Evolutionary conservation across 345 rosid genomes (phyloP), one percentile per base, ranked within the genome.

Genomic region (Rhodomyrtus tomentosa): DNA sequence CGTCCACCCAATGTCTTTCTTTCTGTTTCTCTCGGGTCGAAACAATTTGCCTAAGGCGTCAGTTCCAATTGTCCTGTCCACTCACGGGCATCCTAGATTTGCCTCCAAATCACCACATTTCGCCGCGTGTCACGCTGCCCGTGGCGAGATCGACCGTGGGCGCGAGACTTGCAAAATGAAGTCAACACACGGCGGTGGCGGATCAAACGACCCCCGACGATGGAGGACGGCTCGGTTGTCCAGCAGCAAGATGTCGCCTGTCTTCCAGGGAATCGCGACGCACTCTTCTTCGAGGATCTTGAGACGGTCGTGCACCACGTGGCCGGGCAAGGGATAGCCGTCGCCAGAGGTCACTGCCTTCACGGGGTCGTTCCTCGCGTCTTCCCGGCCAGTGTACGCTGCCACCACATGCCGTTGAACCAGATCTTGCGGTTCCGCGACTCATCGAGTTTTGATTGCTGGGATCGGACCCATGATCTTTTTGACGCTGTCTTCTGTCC

Each of bases 321-420:
- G 89, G 4, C 87, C 88, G 0, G 98, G 98, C 91, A 94, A 89
- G 18, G 94, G 92, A 48, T 86, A 80, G 7, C 98, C 98, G 38
- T 94, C 91, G 22, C 98, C 98, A 15, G 93, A 94, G 6, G 92
- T 92, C 55, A 94, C 95, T 0, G 98, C 95, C 88, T 93, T 95
- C 52, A 38, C 87, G 16, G 97, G 96, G 90, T 95, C 95, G 15
- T 95, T 96, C 80, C 95, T 87, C 14, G 82, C 89, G 84, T 94
- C 97, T 87, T 94, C 88, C 99, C 99, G 93, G 2, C 98, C 98
- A 1, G 93, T 94, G 83, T 93, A 94, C 15, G 97, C 98, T 42
- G 98, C 96, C 74, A 94, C 98, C 97, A n/a, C n/a, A 95, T 93
- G 88, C 98, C 93, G 53, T 95, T 95, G 88, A 95, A 94, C 98